phyloP scores from a whole-genome alignment of 2,329 filamentous ascomycete species.

The Pseudocercospora musae region DNA sequence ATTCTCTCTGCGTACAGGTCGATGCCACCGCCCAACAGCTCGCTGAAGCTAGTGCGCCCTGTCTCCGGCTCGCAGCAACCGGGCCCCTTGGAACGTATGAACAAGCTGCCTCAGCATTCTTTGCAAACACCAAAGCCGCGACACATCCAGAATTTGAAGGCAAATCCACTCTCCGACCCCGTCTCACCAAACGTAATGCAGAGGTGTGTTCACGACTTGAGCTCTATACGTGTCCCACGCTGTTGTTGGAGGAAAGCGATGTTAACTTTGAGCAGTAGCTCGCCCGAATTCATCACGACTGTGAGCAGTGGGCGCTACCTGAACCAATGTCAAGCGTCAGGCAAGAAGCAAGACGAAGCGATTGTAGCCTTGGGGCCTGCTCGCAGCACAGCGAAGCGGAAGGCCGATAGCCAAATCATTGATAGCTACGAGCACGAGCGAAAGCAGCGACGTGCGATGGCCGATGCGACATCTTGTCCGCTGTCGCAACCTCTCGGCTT shows the following conservation, averaged over 20 bases:
- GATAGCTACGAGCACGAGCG: conserved; percentile 24
- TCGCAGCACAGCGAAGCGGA: conserved; percentile 21
- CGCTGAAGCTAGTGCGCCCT: conserved; percentile 23
- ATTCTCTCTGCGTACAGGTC: conserved; percentile 3
- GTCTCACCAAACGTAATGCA: neutral
- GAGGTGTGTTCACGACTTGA: neutral
- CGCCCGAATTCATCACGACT: conserved; percentile 22
- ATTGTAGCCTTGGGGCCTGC: neutral
- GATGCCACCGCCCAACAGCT: conserved; percentile 28
- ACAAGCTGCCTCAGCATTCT: neutral
- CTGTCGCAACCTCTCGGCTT: neutral
- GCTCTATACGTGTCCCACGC: neutral
- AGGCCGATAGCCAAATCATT: conserved; percentile 17
- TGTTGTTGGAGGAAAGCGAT: neutral
- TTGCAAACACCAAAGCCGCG: conserved; percentile 15
- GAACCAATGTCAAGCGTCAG: conserved; percentile 12
- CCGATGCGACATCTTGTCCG: neutral
- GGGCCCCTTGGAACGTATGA: neutral
- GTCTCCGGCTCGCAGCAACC: neutral
- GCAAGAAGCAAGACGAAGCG: conserved; percentile 8
- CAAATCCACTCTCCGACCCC: neutral
- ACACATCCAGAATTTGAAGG: neutral
- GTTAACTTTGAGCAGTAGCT: conserved; percentile 20
- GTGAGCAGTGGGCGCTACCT: neutral
- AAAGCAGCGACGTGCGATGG: conserved; percentile 18